These are phyloP conservation scores for Dissoconium aciculare DNA, from an alignment of 2,329 filamentous ascomycete genomes.

Conservation along the genomic window DNA sequence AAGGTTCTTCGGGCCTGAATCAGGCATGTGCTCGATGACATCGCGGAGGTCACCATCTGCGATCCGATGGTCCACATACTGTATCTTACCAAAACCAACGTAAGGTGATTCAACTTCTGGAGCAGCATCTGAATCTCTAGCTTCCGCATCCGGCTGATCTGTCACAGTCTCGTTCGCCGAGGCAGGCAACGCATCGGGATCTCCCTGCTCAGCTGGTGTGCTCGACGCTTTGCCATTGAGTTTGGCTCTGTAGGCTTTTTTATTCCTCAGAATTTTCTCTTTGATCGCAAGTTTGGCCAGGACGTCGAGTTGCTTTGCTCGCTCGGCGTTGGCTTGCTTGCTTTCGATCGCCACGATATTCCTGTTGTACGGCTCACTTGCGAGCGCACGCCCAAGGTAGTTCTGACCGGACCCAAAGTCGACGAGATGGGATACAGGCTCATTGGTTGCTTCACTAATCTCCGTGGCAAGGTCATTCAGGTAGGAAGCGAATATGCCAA, in stretches of 20 bases:
- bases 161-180: constrained; percentile 2
- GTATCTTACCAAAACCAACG: constrained; percentile 47
- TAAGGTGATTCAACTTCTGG: constrained; percentile 15
- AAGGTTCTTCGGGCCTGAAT: constrained; percentile 29
- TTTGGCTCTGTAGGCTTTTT: constrained; percentile 54
- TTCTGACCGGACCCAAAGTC: constrained; percentile 97
- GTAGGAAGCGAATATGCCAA: constrained; percentile 77
- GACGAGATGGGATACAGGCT: constrained; percentile 64
- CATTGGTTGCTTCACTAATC: constrained; percentile 33
- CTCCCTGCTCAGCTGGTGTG: constrained; percentile 7
- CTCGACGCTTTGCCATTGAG: constrained; percentile 7
- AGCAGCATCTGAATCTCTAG: constrained; percentile 3
- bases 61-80: constrained; percentile 62
- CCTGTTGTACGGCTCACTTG: constrained; percentile 70
- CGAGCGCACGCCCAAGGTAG: constrained; percentile 78
- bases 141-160: constrained; percentile 3
- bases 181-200: constrained; percentile 13
- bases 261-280: constrained; percentile 61
- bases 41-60: constrained; percentile 56
- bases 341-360: constrained; percentile 86
- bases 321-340: constrained; percentile 68
- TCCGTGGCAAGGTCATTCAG: constrained; percentile 51
- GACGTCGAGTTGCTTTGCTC: constrained; percentile 74
- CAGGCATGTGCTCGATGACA: constrained; percentile 42
- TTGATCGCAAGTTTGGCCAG: constrained; percentile 61